A percentile compares a stretch with the other conserved stretches of the same genome.
These are phyloP conservation scores for Neodidymelliopsis sp. DNA, from an alignment of 2,329 filamentous ascomycete genomes.

Conservation along the genomic window DNA sequence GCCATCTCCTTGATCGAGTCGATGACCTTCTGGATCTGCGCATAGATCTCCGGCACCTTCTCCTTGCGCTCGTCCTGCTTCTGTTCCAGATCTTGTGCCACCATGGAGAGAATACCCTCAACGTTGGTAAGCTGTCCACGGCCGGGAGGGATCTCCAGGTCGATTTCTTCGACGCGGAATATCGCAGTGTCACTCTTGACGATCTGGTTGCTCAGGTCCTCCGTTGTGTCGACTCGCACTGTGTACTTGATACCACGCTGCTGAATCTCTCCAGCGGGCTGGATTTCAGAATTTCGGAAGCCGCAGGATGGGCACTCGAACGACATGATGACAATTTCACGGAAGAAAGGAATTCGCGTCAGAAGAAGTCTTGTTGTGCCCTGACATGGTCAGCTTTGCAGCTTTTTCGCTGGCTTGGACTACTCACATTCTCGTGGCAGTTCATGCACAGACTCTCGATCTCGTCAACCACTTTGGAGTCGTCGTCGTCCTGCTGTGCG, in stretches of 20 bases:
- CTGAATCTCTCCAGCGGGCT: constrained; percentile 90
- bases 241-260: constrained; percentile 86
- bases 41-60: constrained; percentile 77
- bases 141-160: constrained; percentile 90
- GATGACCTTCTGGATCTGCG: constrained; percentile 80
- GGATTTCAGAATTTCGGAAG: constrained; percentile 91
- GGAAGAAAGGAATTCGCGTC: constrained; percentile 94
- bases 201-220: constrained; percentile 84
- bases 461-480: constrained; percentile 59
- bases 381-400: constrained; percentile 55
- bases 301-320: constrained; percentile 91
- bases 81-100: constrained; percentile 80
- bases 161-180: constrained; percentile 88
- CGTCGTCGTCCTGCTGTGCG: constrained; percentile 45
- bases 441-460: constrained; percentile 64
- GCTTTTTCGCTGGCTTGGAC: constrained; percentile 1
- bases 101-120: constrained; percentile 81
- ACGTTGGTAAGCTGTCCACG: constrained; percentile 93
- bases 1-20: constrained; percentile 78
- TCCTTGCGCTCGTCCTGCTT: constrained; percentile 85
- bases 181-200: constrained; percentile 89
- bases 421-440: constrained; percentile 58
- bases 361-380: constrained; percentile 86
- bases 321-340: constrained; percentile 96
- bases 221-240: constrained; percentile 73